Evolutionary conservation across 2,329 filamentous ascomycete genomes (phyloP).

Genomic region (Fusarium sp.): DNA sequence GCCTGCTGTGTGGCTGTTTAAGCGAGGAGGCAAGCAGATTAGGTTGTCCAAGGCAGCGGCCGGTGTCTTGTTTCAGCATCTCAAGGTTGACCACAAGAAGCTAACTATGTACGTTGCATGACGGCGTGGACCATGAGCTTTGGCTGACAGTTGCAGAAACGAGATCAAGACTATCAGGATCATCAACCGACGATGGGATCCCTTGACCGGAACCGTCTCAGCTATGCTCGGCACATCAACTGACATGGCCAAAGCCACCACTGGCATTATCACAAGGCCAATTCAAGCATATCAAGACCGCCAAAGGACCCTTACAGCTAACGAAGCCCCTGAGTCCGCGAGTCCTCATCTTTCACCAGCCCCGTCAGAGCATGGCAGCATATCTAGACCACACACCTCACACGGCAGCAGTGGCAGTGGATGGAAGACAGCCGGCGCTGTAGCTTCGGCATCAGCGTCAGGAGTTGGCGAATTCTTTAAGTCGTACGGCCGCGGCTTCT

Average conservation of each 20-base stretch:
- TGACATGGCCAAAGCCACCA: conserved; percentile 16
- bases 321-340: background rate
- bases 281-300: conserved; percentile 29
- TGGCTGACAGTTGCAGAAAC: conserved; percentile 12
- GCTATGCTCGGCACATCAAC: conserved; percentile 14
- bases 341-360: background rate
- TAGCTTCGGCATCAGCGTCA: conserved; percentile 18
- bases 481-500: conserved; percentile 21
- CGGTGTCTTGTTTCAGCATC: conserved; percentile 15
- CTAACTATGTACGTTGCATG: conserved; percentile 1
- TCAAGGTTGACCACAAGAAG: conserved; percentile 26
- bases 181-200: conserved; percentile 33
- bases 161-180: conserved; percentile 26
- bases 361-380: background rate
- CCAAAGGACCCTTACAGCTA: background rate
- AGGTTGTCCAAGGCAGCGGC: conserved; percentile 32
- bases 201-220: conserved; percentile 20
- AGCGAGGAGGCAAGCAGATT: conserved; percentile 6
- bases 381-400: background rate
- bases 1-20: conserved; percentile 19
- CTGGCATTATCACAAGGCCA: conserved; percentile 23
- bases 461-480: conserved; percentile 32
- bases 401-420: background rate
- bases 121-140: fast-evolving
- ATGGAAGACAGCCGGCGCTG: conserved; percentile 13